phyloP scores from a whole-genome alignment of 805 yeast species.

The Debaryomyces prosopidis region DNA sequence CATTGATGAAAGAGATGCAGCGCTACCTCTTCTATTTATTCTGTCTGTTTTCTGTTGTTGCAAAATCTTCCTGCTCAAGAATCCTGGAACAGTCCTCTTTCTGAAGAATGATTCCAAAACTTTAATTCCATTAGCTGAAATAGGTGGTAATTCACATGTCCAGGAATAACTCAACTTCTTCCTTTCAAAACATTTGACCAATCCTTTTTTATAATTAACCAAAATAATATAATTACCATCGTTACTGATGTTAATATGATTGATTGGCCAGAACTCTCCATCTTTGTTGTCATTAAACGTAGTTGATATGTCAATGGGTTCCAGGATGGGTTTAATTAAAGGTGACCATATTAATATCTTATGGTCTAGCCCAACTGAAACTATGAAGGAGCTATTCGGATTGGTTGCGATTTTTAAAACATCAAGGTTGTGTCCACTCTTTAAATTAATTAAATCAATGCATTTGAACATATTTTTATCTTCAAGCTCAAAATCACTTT shows the following conservation, averaged over 20 bases:
- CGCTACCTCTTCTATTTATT: slow-evolving; percentile 33
- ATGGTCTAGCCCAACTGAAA: slow-evolving; percentile 74
- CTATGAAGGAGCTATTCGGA: slow-evolving; percentile 58
- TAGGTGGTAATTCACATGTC: slow-evolving; percentile 45
- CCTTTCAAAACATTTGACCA: slow-evolving; percentile 63
- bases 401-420: slow-evolving; percentile 62
- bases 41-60: slow-evolving; percentile 18
- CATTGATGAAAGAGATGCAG: slow-evolving; percentile 18
- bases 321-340: slow-evolving; percentile 25
- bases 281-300: slow-evolving; percentile 42
- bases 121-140: slow-evolving; percentile 21
- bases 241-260: slow-evolving; percentile 55
- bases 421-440: slow-evolving; percentile 58
- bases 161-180: slow-evolving; percentile 55
- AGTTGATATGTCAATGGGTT: slow-evolving; percentile 36
- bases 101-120: slow-evolving; percentile 65
- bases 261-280: slow-evolving; percentile 62
- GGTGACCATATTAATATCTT: slow-evolving; percentile 76
- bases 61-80: slow-evolving; percentile 34
- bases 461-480: slow-evolving; percentile 26
- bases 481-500: slow-evolving; percentile 12
- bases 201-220: slow-evolving; percentile 49
- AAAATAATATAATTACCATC: slow-evolving; percentile 61
- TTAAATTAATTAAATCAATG: slow-evolving; percentile 25
- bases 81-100: slow-evolving; percentile 51